Evolutionary conservation across 805 yeast genomes (phyloP).

Genomic region (Candida ovalis): DNA sequence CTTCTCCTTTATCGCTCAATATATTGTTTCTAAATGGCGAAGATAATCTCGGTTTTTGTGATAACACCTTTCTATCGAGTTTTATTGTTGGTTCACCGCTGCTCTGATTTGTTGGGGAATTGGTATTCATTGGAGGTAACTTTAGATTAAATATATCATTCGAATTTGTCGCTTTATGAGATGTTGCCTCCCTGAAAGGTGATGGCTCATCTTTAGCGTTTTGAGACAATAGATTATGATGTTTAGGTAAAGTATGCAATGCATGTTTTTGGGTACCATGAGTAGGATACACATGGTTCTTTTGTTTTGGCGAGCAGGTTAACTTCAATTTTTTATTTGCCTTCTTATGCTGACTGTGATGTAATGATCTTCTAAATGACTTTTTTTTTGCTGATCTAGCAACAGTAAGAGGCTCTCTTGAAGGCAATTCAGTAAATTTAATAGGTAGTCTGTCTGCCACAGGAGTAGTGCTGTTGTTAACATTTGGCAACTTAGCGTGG

Average conservation of each 20-base stretch:
- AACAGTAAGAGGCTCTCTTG: slow-evolving; percentile 30
- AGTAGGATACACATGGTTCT: background rate
- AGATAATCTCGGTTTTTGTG: slow-evolving; percentile 9
- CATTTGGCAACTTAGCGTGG: slow-evolving; percentile 11
- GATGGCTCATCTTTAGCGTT: slow-evolving; percentile 13
- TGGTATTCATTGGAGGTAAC: slow-evolving; percentile 20
- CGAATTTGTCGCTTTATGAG: background rate
- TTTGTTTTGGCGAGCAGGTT: background rate
- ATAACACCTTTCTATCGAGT: slow-evolving; percentile 14
- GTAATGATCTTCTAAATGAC: slow-evolving; percentile 20
- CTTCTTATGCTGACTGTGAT: slow-evolving; percentile 3
- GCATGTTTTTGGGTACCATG: background rate
- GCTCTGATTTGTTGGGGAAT: slow-evolving; percentile 15
- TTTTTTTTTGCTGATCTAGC: slow-evolving; percentile 23
- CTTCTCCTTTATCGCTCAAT: background rate
- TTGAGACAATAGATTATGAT: background rate
- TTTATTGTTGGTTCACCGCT: slow-evolving; percentile 30
- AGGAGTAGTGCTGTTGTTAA: slow-evolving; percentile 21
- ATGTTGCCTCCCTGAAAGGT: slow-evolving; percentile 20
- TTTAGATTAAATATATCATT: slow-evolving; percentile 15
- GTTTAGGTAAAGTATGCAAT: background rate
- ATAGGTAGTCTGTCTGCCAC: slow-evolving; percentile 26
- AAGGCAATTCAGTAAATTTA: slow-evolving; percentile 31
- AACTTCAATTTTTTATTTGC: slow-evolving; percentile 1
- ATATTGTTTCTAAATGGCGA: slow-evolving; percentile 5